Conservation (phyloP, 2,329 filamentous ascomycete species). For the Curvularia verruculosa region DNA sequence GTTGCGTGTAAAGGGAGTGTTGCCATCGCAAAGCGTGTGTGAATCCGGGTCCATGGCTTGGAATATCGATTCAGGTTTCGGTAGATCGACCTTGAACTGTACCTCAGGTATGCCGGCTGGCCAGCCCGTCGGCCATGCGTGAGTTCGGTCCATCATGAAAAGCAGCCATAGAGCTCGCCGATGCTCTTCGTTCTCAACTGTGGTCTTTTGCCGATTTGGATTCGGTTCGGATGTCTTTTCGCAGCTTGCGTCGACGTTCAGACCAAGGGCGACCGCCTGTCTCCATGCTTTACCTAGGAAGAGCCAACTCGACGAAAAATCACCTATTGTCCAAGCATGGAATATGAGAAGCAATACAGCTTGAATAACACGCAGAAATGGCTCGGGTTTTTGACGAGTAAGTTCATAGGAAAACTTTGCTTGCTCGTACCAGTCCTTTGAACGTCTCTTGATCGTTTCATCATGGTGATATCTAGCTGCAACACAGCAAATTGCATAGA, state of each 20-base stretch:
- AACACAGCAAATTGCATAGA: conserved; percentile 39
- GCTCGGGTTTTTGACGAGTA: conserved; percentile 24
- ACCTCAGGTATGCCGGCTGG: conserved; percentile 36
- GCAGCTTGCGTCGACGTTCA: conserved; percentile 16
- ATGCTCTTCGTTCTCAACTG: conserved; percentile 36
- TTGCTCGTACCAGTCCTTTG: conserved; percentile 37
- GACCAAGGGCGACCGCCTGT: conserved; percentile 34
- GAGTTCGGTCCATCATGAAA: conserved; percentile 38
- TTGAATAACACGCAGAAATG: conserved; percentile 35
- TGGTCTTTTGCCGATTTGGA: conserved; percentile 8
- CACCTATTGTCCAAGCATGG: conserved; percentile 32
- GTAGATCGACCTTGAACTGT: conserved; percentile 43
- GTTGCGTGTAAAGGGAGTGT: conserved; percentile 32
- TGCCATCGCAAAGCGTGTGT: neutral
- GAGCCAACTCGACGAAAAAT: conserved; percentile 40
- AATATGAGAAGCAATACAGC: conserved; percentile 32
- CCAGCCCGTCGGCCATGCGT: conserved; percentile 34
- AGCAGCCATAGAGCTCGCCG: conserved; percentile 41
- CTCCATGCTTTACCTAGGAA: conserved; percentile 44
- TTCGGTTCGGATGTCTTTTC: conserved; percentile 2
- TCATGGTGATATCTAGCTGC: conserved; percentile 33
- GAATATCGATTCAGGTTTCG: conserved; percentile 30
- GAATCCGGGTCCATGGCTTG: conserved; percentile 24
- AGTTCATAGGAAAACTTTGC: conserved; percentile 39
- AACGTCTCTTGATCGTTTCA: conserved; percentile 21